These are phyloP conservation scores for Hydnomerulius pinastri DNA, from an alignment of 768 basidiomycete genomes.

Conservation along the genomic window DNA sequence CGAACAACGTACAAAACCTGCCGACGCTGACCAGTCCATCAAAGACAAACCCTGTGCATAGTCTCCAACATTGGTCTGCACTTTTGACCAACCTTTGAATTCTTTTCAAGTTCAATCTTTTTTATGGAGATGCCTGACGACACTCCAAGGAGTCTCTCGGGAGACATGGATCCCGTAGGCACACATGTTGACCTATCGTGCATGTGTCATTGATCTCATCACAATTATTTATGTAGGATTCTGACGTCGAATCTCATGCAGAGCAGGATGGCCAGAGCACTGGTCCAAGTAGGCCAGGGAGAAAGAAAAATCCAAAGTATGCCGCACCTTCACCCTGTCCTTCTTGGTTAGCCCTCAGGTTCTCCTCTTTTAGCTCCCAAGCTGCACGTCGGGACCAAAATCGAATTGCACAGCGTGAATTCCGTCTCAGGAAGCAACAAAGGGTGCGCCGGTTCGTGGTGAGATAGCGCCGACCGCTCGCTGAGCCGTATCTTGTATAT, in stretches of 20 bases:
- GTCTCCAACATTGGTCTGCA: neutral
- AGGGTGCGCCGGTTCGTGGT: conserved; percentile 44
- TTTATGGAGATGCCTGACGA: conserved; percentile 49
- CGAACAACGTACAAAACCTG: neutral
- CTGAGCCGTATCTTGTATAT: conserved; percentile 7
- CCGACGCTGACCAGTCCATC: conserved; percentile 5
- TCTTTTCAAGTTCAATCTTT: conserved; percentile 16
- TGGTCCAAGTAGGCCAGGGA: conserved; percentile 49
- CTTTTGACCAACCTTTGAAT: conserved; percentile 37
- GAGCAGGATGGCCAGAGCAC: conserved; percentile 23
- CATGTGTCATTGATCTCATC: conserved; percentile 11
- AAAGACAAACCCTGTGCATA: neutral
- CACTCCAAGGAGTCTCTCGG: conserved; percentile 62
- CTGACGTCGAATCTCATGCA: conserved; percentile 60
- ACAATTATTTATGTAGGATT: conserved; percentile 45
- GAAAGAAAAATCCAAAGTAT: conserved; percentile 91
- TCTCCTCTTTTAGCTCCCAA: conserved; percentile 65
- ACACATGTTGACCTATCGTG: conserved; percentile 10
- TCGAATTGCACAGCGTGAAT: conserved; percentile 91
- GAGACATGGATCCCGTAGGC: conserved; percentile 53
- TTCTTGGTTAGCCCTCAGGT: conserved; percentile 15
- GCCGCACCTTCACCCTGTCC: conserved; percentile 21
- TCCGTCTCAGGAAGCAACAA: conserved; percentile 89
- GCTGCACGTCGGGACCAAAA: conserved; percentile 88
- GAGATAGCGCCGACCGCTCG: neutral